A percentile compares a stretch with the other conserved stretches of the same genome.
phyloP scores from a whole-genome alignment of 495 filamentous ascomycete genomes.

The Daldinia vernicosa region DNA sequence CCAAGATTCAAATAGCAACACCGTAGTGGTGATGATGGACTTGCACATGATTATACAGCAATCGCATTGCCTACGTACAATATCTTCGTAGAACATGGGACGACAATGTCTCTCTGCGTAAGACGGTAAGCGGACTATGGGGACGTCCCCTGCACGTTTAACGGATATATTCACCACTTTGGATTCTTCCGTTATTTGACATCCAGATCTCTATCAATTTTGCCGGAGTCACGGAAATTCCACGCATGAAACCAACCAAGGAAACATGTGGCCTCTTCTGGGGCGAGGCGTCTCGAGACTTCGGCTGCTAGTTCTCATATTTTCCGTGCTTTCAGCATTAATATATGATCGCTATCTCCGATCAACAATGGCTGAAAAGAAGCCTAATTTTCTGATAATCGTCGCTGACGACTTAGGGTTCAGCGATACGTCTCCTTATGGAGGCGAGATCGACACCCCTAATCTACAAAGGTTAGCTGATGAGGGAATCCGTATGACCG shows the following conservation, averaged over 20 bases:
- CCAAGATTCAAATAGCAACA: not conserved
- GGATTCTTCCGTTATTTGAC: constrained; percentile 34
- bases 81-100: not conserved
- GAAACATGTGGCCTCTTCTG: constrained; percentile 31
- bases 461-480: constrained; percentile 64
- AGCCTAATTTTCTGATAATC: constrained; percentile 65
- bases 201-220: constrained; percentile 23
- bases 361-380: constrained; percentile 32
- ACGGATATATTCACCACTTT: constrained; percentile 27
- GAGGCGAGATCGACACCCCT: constrained; percentile 69
- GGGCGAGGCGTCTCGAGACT: constrained; percentile 10
- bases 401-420: constrained; percentile 72
- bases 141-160: constrained; percentile 13
- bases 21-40: not conserved
- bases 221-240: constrained; percentile 30
- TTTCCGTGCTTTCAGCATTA: constrained; percentile 33
- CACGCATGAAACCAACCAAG: constrained; percentile 1
- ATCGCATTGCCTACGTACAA: not conserved
- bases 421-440: constrained; percentile 68
- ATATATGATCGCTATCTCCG: constrained; percentile 16
- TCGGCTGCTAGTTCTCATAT: constrained; percentile 2
- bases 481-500: constrained; percentile 65
- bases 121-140: not conserved
- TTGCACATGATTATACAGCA: not conserved
- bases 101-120: not conserved